Evolutionary conservation across 257 asterid species (phyloP).

Genomic region (Gardenia jasminoides): DNA sequence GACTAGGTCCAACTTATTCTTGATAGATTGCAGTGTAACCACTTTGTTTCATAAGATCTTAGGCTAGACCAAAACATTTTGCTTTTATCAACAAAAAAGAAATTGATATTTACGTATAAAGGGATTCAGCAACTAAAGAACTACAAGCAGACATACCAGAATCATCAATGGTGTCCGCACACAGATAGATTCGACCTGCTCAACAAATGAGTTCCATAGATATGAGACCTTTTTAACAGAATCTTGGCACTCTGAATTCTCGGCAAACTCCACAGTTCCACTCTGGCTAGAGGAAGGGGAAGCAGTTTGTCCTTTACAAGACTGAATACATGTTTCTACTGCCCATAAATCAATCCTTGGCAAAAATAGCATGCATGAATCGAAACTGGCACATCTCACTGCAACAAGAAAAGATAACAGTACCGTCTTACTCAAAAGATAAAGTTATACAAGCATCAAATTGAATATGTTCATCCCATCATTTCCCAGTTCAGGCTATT

Average conservation of each 20-base stretch:
- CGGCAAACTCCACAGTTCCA: conserved; percentile 19
- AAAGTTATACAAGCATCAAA: neutral
- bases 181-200: conserved; percentile 79
- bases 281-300: conserved; percentile 22
- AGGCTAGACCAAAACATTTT: neutral
- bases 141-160: conserved; percentile 57
- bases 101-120: neutral
- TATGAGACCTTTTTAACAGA: conserved; percentile 51
- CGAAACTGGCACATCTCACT: conserved; percentile 79
- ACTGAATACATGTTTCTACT: conserved; percentile 45
- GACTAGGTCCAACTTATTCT: neutral
- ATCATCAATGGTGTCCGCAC: conserved; percentile 69
- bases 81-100: neutral
- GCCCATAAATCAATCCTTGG: conserved; percentile 98
- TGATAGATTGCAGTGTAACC: neutral
- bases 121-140: neutral
- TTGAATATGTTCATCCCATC: neutral
- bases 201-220: conserved; percentile 82
- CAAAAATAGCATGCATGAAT: conserved; percentile 69
- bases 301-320: conserved; percentile 35
- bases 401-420: conserved; percentile 38
- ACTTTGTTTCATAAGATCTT: neutral
- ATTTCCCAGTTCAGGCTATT: neutral
- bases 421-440: neutral
- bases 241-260: conserved; percentile 30